Conservation (phyloP, 208 protist genomes). For the Borovskyia barvae region DNA sequence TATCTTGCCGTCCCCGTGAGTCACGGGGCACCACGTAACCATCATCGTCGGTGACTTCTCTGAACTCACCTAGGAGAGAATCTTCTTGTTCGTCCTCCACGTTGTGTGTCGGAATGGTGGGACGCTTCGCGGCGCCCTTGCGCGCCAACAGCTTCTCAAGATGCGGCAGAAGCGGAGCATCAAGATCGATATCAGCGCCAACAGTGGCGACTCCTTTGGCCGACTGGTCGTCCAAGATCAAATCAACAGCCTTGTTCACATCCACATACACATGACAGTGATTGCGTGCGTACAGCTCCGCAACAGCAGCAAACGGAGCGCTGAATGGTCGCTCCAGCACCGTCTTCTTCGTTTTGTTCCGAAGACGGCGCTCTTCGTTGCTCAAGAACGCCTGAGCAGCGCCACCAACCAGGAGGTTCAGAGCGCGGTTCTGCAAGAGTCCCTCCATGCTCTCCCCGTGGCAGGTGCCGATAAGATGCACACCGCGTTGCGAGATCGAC, state of each 20-base stretch:
- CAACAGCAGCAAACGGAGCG: slow-evolving; percentile 79
- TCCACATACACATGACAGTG: slow-evolving; percentile 69
- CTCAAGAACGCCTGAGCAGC: slow-evolving; percentile 85
- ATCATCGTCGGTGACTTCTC: slow-evolving; percentile 15
- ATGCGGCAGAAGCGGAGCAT: slow-evolving; percentile 32
- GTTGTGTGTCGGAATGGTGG: no score
- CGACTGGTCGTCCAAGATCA: slow-evolving; percentile 74
- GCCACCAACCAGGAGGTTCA: slow-evolving; percentile 89
- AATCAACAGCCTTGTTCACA: slow-evolving; percentile 82
- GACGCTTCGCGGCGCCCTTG: slow-evolving; percentile 11
- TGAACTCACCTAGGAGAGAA: not conserved
- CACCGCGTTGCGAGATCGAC: slow-evolving; percentile 86
- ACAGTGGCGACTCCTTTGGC: slow-evolving; percentile 42
- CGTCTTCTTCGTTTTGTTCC: slow-evolving; percentile 84
- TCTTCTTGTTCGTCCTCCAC: not conserved
- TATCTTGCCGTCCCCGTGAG: not conserved
- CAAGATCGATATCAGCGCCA: slow-evolving; percentile 37
- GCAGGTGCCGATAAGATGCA: slow-evolving; percentile 86
- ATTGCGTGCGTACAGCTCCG: slow-evolving; percentile 68
- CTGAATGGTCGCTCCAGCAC: slow-evolving; percentile 75
- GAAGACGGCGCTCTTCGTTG: slow-evolving; percentile 77
- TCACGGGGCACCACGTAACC: slow-evolving; percentile 10
- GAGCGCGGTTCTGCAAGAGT: slow-evolving; percentile 85
- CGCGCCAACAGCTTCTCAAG: slow-evolving; percentile 23
- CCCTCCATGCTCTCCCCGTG: slow-evolving; percentile 81